A percentile compares a stretch with the other conserved stretches of the same genome.
Conservation (phyloP, 208 protist species). For the Wallacemonas rigidus region DNA sequence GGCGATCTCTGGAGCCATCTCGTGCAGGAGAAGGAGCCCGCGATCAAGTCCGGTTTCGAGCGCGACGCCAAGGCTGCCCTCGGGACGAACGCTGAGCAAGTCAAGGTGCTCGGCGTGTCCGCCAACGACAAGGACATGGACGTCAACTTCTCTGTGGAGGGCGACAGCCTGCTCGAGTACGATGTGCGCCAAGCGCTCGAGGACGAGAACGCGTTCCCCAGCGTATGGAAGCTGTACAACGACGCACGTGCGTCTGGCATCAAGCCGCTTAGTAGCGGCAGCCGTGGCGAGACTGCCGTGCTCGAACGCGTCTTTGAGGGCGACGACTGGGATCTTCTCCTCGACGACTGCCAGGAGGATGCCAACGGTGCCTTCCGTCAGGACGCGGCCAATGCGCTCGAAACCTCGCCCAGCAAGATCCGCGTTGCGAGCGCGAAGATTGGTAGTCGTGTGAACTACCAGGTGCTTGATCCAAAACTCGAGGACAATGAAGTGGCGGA, state of each 20-base stretch:
- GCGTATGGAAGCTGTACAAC: slow-evolving; percentile 40
- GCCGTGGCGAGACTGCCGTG: slow-evolving; percentile 14
- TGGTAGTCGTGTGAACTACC: slow-evolving; percentile 31
- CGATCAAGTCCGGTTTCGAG: slow-evolving; percentile 28
- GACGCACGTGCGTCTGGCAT: slow-evolving; percentile 15
- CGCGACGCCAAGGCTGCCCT: slow-evolving; percentile 29
- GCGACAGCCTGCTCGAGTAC: slow-evolving; percentile 31
- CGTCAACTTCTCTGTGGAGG: slow-evolving; percentile 27
- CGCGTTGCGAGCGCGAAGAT: slow-evolving; percentile 24
- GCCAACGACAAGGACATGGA: slow-evolving; percentile 33
- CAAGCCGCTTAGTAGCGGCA: neutral
- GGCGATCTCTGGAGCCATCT: slow-evolving; percentile 38
- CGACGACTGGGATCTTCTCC: slow-evolving; percentile 53
- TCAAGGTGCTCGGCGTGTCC: slow-evolving; percentile 32
- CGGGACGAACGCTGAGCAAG: slow-evolving; percentile 14
- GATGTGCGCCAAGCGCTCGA: slow-evolving; percentile 30
- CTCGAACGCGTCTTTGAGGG: slow-evolving; percentile 36
- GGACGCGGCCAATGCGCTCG: slow-evolving; percentile 46
- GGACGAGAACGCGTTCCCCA: slow-evolving; percentile 23
- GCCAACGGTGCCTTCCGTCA: slow-evolving; percentile 38
- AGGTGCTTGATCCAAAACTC: slow-evolving; percentile 28
- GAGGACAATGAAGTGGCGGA: slow-evolving; percentile 33
- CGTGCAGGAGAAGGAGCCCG: slow-evolving; percentile 18
- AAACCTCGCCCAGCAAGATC: slow-evolving; percentile 28
- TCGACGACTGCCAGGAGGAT: slow-evolving; percentile 23